These are phyloP conservation scores for Leishmania arabica DNA, from an alignment of 208 protist genomes.

Conservation along the genomic window DNA sequence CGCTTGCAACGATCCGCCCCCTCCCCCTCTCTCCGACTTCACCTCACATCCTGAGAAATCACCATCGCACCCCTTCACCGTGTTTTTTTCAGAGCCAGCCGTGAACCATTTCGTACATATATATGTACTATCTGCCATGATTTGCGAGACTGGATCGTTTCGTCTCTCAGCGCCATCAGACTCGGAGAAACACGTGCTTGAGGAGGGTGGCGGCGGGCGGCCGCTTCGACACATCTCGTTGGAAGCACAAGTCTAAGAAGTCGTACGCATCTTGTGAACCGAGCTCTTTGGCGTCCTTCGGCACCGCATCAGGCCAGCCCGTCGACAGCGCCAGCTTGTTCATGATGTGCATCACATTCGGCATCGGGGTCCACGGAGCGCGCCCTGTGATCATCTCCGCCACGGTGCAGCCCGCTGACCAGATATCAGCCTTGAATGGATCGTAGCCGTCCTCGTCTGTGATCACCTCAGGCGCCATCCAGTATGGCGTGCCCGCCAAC, in stretches of 20 bases:
- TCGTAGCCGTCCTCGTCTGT: conserved; percentile 91
- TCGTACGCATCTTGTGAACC: conserved; percentile 79
- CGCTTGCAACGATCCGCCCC: neutral
- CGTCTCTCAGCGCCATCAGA: conserved; percentile 10
- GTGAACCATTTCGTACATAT: neutral
- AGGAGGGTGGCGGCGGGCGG: conserved; percentile 69
- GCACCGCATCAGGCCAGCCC: conserved; percentile 90
- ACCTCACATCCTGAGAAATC: neutral
- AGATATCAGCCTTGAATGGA: conserved; percentile 91
- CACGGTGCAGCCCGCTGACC: conserved; percentile 91
- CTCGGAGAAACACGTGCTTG: conserved; percentile 78
- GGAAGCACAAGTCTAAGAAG: conserved; percentile 91
- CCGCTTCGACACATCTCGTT: conserved; percentile 73
- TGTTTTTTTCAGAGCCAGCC: neutral
- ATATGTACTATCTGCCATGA: neutral
- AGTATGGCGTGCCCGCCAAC: conserved; percentile 88
- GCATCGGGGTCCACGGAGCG: conserved; percentile 81
- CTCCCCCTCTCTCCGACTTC: neutral
- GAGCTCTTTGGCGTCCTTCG: conserved; percentile 70
- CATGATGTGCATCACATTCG: conserved; percentile 93
- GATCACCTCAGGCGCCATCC: conserved; percentile 93
- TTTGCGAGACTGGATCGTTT: neutral
- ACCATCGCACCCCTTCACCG: neutral
- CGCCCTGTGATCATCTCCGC: conserved; percentile 92
- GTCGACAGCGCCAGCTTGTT: conserved; percentile 88